phyloP scores from a whole-genome alignment of 495 filamentous ascomycete genomes.

The Aspergillus campestris region DNA sequence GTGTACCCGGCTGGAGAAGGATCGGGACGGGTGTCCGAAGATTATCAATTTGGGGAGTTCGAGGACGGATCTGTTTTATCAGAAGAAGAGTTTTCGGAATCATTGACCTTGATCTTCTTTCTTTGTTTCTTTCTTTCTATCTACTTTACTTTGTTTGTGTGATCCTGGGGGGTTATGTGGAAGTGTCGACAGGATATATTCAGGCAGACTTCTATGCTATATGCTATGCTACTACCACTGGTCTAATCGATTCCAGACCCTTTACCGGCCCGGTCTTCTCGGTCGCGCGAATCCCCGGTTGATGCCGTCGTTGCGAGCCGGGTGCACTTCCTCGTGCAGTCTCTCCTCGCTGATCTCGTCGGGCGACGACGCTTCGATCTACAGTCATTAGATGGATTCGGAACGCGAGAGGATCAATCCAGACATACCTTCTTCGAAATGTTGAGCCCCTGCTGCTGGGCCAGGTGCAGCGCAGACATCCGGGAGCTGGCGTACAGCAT shows the following conservation, averaged over 20 bases:
- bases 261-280: slow-evolving; percentile 69
- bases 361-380: slow-evolving; percentile 62
- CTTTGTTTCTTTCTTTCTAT: neutral
- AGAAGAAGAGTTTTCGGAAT: slow-evolving; percentile 69
- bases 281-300: slow-evolving; percentile 75
- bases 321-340: slow-evolving; percentile 69
- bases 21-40: slow-evolving; percentile 96
- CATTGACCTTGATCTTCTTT: slow-evolving; percentile 38
- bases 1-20: slow-evolving; percentile 94
- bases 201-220: neutral
- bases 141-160: slow-evolving; percentile 11
- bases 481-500: slow-evolving; percentile 92
- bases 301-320: slow-evolving; percentile 49
- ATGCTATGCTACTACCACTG: neutral
- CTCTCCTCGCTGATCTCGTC: slow-evolving; percentile 67
- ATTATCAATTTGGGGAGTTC: slow-evolving; percentile 97
- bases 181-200: neutral
- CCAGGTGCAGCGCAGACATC: slow-evolving; percentile 57
- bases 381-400: slow-evolving; percentile 7
- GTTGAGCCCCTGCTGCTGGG: slow-evolving; percentile 60
- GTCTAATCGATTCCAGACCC: neutral
- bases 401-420: slow-evolving; percentile 2
- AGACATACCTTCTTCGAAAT: slow-evolving; percentile 61
- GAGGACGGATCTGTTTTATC: slow-evolving; percentile 88
- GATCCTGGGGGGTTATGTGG: neutral